Percentiles rank a stretch among this genome's conserved stretches.
phyloP scores from a whole-genome alignment of 768 basidiomycete genomes.

The Melanogaster broomeanus region DNA sequence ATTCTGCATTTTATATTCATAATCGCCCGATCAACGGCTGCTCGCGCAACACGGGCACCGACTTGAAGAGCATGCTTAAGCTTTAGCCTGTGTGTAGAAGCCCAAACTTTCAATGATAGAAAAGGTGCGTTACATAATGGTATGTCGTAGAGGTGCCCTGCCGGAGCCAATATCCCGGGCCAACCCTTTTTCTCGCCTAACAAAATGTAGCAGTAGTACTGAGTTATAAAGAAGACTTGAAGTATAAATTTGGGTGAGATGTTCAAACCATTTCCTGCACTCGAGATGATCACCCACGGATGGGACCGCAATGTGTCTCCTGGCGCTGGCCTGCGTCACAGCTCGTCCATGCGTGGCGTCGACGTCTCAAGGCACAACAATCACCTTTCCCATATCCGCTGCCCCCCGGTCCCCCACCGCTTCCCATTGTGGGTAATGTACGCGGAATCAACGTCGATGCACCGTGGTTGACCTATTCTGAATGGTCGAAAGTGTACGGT shows the following conservation, averaged over 20 bases:
- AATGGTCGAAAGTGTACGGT: constrained; percentile 23
- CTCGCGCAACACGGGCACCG: no score
- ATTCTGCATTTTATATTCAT: no score
- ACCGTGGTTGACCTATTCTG: constrained; percentile 25
- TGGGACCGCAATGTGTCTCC: neutral
- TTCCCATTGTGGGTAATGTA: constrained; percentile 23
- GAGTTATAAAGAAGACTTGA: no score
- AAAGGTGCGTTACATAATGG: no score
- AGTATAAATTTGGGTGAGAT: neutral
- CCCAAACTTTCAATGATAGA: no score
- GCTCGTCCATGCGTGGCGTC: neutral
- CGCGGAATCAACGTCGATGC: constrained; percentile 12
- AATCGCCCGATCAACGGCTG: no score
- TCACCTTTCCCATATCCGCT: neutral
- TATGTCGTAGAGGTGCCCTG: no score
- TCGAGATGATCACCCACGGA: neutral
- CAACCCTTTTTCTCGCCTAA: no score
- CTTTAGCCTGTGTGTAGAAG: no score
- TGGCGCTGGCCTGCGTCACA: neutral
- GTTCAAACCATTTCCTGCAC: neutral
- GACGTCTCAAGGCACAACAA: neutral
- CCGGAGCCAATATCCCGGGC: no score
- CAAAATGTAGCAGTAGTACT: no score
- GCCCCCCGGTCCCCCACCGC: constrained; percentile 11
- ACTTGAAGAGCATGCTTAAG: no score